Evolutionary conservation across 176 grass and related monocot species (phyloP), one percentile per base, ranked within the genome.

Genomic region (Avena insularis): DNA sequence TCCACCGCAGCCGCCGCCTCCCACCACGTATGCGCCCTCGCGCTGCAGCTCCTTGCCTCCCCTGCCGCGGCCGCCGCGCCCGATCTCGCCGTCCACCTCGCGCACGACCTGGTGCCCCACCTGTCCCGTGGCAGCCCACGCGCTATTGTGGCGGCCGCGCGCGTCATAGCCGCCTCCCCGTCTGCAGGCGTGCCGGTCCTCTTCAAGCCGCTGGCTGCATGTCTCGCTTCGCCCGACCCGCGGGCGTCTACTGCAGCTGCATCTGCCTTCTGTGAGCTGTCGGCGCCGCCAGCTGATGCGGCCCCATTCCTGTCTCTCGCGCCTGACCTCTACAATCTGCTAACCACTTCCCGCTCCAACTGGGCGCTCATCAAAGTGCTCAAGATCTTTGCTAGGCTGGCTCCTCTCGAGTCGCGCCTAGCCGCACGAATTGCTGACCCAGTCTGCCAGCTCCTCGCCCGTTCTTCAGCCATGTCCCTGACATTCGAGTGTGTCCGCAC

Each of bases 331-430:
- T 96, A 90, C 84, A 85, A 82, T 63, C 75, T 98, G 58, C 85
- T 98, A 21, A 82, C 86, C 46, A 90, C 90, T 8, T 96, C 92
- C 62, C 82, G 90, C 55, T 94, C 86, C 75, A 98, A 98, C 65
- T 98, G 97, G 97, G 84, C 85, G 33, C 91, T 96, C 83, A 99
- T 99, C 80, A 99, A 99, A 87, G 89, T 91, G 46, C 92, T 99
- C 67, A 99, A 99, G 89, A 87, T 99, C 75, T 93, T 99, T 72
- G 80, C 92, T 10, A 79, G 97, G 2, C 80, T 99, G 25, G 90
- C 91, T 40, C 92, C 93, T 6, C 80, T 94, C 1, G 97, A 98
- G 54, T 86, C 97, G 0, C 92, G 94, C 33, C 92, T 98, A 4
- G 92, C 92, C 0, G 81, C 81, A 53, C 63, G 92, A 15, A 89